These are phyloP conservation scores for Globisporangium iwayamae DNA, from an alignment of 352 stramenopile genomes.

Conservation along the genomic window DNA sequence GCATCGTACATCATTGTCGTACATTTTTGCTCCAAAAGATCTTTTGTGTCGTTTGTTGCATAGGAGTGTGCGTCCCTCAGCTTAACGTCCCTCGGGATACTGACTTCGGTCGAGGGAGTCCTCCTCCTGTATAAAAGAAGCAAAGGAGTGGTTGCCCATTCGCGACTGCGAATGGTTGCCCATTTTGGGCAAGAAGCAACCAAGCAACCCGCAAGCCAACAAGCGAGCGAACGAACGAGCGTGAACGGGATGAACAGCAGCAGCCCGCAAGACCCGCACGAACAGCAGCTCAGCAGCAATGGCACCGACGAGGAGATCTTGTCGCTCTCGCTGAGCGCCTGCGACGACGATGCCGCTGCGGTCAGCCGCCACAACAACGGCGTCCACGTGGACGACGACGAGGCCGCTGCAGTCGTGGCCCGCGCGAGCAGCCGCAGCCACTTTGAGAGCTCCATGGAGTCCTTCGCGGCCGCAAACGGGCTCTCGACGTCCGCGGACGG, in stretches of 20 bases:
- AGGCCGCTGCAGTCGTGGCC: background rate
- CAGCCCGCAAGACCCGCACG: constrained; percentile 1
- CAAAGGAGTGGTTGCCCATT: constrained; percentile 8
- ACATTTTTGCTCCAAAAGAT: no score
- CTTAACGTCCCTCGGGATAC: no score
- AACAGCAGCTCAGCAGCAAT: constrained; percentile 4
- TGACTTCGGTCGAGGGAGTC: no score
- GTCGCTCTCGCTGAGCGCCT: constrained; percentile 32
- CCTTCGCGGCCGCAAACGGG: constrained; percentile 16
- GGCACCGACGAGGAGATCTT: constrained; percentile 36
- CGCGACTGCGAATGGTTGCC: constrained; percentile 10
- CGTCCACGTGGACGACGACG: background rate
- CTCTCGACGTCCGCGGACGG: constrained; percentile 8
- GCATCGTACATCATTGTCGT: no score
- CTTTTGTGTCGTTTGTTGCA: no score
- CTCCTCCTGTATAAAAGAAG: no score
- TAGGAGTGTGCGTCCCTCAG: no score
- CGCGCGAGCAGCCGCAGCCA: constrained; percentile 5
- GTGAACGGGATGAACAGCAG: background rate
- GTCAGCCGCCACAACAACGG: background rate
- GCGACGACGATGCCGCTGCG: constrained; percentile 18
- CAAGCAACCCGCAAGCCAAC: background rate
- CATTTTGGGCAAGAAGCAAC: constrained; percentile 19
- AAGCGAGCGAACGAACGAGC: constrained; percentile 2
- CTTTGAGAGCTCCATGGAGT: constrained; percentile 23